Conservation (phyloP, 2,329 filamentous ascomycete genomes). For the Colletotrichum eleusines region DNA sequence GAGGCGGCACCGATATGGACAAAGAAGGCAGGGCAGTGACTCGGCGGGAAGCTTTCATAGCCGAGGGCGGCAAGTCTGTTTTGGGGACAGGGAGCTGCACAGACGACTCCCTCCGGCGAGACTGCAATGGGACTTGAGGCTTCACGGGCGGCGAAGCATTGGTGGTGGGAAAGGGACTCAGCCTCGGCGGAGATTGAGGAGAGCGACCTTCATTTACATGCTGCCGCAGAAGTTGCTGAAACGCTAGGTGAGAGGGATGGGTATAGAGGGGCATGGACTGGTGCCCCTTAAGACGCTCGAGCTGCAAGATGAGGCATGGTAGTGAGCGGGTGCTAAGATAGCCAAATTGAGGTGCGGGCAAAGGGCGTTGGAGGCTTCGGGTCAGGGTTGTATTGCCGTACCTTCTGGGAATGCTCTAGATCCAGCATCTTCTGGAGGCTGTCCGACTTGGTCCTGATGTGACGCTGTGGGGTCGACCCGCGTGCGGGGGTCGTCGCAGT, state of each 20-base stretch:
- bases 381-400: conserved; percentile 49
- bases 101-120: conserved; percentile 36
- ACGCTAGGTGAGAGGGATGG: conserved; percentile 37
- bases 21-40: conserved; percentile 45
- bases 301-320: conserved; percentile 37
- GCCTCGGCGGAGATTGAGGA: conserved; percentile 23
- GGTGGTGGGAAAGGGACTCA: conserved; percentile 33
- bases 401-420: conserved; percentile 69
- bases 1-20: conserved; percentile 50
- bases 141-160: conserved; percentile 28
- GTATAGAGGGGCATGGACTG: conserved; percentile 29
- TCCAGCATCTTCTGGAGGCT: conserved; percentile 71
- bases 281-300: conserved; percentile 42
- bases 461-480: conserved; percentile 12
- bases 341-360: conserved; percentile 23
- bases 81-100: conserved; percentile 15
- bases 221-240: conserved; percentile 38
- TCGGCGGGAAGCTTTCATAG: conserved; percentile 37
- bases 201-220: conserved; percentile 28
- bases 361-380: conserved; percentile 17
- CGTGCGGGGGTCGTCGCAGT: conserved; percentile 17
- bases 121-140: conserved; percentile 37
- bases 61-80: conserved; percentile 27
- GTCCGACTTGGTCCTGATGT: conserved; percentile 27
- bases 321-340: conserved; percentile 33